These are phyloP conservation scores for Phytophthora megakarya DNA, from an alignment of 352 stramenopile species.

Conservation along the genomic window DNA sequence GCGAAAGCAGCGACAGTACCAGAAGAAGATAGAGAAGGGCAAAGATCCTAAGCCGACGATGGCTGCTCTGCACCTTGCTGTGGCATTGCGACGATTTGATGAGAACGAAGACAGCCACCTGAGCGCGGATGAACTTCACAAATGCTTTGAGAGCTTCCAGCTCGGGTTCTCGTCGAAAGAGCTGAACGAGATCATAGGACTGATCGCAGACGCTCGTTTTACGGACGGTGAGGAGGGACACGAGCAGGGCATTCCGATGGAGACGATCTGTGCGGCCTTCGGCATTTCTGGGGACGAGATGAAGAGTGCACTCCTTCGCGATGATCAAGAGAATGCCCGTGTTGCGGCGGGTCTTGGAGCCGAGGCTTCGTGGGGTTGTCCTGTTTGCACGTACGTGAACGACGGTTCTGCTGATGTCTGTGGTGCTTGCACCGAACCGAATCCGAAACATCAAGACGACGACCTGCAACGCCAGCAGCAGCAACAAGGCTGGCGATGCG, in stretches of 20 bases:
- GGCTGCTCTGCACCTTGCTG: conserved; percentile 51
- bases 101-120: conserved; percentile 69
- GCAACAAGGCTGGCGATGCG: conserved; percentile 72
- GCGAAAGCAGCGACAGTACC: conserved; percentile 56
- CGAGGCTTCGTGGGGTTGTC: conserved; percentile 59
- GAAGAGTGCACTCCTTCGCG: conserved; percentile 50
- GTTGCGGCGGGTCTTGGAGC: conserved; percentile 15
- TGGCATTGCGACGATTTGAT: conserved; percentile 71
- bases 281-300: conserved; percentile 59
- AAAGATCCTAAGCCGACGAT: conserved; percentile 35
- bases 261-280: conserved; percentile 78
- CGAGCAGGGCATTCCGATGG: conserved; percentile 50
- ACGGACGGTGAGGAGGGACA: conserved; percentile 47
- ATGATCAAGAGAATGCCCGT: conserved; percentile 45
- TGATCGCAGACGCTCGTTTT: conserved; percentile 63
- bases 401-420: conserved; percentile 45
- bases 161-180: conserved; percentile 82
- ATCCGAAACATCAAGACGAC: conserved; percentile 43
- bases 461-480: conserved; percentile 43
- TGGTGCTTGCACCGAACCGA: conserved; percentile 67
- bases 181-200: conserved; percentile 81
- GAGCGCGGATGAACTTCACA: conserved; percentile 73
- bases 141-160: conserved; percentile 88
- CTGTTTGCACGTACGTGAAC: conserved; percentile 85
- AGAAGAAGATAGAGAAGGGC: conserved; percentile 50